Evolutionary conservation across 441 rosid genomes (phyloP).

Genomic region (Corymbia calophylla): DNA sequence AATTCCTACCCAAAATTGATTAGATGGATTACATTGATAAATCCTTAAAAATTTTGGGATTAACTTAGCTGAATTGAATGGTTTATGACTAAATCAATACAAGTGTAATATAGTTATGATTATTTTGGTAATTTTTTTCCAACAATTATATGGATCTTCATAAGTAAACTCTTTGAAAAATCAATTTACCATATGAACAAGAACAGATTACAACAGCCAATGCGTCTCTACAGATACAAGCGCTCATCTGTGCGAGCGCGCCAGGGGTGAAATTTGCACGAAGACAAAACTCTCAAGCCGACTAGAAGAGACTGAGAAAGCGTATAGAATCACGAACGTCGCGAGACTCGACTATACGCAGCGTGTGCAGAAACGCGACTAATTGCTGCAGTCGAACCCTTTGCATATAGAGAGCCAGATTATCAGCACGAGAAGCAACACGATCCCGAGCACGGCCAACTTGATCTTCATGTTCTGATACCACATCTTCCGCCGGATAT

Average conservation of each 20-base stretch:
- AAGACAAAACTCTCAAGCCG: background rate
- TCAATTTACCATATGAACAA: background rate
- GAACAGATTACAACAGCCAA: background rate
- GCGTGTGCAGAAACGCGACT: background rate
- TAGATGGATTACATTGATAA: rapidly evolving
- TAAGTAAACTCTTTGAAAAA: background rate
- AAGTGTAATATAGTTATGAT: too few species aligned
- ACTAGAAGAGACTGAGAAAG: background rate
- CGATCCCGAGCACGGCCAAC: background rate
- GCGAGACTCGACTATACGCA: background rate
- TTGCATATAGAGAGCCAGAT: background rate
- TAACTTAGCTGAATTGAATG: too few species aligned
- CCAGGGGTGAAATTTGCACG: background rate
- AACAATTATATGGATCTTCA: background rate
- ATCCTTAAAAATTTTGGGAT: rapidly evolving
- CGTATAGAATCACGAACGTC: background rate
- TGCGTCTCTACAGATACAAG: background rate
- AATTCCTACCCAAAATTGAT: too few species aligned
- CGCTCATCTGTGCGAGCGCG: background rate
- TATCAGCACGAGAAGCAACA: background rate
- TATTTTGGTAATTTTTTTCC: background rate
- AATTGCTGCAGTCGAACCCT: background rate
- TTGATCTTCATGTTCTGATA: constrained; percentile 5
- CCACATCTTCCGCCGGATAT: constrained; percentile 1
- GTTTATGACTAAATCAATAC: too few species aligned